Evolutionary conservation across 352 stramenopile species (phyloP).

Genomic region (Phytophthora multivora): DNA sequence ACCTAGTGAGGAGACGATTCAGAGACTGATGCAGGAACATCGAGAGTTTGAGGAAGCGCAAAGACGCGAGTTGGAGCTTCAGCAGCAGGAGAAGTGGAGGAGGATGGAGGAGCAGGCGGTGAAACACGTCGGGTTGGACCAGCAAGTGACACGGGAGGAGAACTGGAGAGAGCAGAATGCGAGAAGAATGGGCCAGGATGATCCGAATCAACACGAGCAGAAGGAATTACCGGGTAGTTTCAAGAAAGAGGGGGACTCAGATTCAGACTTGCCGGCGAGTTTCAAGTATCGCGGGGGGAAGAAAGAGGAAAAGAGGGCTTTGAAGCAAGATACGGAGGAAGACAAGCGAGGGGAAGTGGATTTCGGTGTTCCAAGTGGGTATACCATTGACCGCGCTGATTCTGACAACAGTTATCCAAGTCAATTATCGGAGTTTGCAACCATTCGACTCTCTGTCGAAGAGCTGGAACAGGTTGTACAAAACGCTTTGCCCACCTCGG

Average conservation of each 20-base stretch:
- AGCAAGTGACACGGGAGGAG: constrained; percentile 16
- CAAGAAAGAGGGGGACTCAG: constrained; percentile 18
- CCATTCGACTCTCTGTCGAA: constrained; percentile 25
- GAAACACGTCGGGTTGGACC: constrained; percentile 16
- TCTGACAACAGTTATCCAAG: background rate
- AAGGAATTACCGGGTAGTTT: constrained; percentile 10
- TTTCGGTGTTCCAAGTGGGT: constrained; percentile 1
- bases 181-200: constrained; percentile 4
- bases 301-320: constrained; percentile 16
- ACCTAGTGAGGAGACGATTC: constrained; percentile 22
- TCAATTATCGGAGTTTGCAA: constrained; percentile 14
- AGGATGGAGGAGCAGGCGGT: constrained; percentile 18
- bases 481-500: constrained; percentile 40
- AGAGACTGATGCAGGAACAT: constrained; percentile 32
- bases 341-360: background rate
- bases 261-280: constrained; percentile 14
- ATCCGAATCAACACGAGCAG: background rate
- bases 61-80: constrained; percentile 17
- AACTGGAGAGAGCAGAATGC: constrained; percentile 14
- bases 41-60: constrained; percentile 23
- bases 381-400: constrained; percentile 7
- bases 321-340: constrained; percentile 3
- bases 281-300: constrained; percentile 15
- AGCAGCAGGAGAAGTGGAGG: constrained; percentile 25
- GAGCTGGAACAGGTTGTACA: constrained; percentile 35